Evolutionary conservation across 2,329 filamentous ascomycete genomes (phyloP).

Genomic region (Fusarium guadeloupense): DNA sequence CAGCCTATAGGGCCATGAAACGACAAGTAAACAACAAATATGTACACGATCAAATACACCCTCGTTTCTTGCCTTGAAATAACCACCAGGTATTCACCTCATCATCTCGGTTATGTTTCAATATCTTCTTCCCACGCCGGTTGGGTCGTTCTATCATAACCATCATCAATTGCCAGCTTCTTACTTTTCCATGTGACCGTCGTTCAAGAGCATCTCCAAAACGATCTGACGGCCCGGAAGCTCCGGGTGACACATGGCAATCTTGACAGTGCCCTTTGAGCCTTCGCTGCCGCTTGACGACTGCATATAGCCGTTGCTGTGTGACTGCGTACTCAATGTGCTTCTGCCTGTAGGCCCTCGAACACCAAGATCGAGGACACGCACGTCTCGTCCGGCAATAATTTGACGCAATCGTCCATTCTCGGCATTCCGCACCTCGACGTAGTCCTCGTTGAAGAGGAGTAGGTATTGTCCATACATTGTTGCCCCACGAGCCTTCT

Average conservation of each 20-base stretch:
- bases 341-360: constrained; percentile 66
- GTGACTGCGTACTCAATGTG: constrained; percentile 48
- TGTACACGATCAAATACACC: constrained; percentile 29
- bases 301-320: constrained; percentile 49
- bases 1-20: background rate
- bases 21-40: constrained; percentile 16
- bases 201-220: constrained; percentile 90
- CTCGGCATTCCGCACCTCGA: constrained; percentile 96
- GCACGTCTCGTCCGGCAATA: constrained; percentile 89
- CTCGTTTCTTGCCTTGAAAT: background rate
- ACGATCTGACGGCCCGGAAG: constrained; percentile 85
- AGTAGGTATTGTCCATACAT: constrained; percentile 92
- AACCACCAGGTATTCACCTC: background rate
- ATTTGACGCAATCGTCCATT: constrained; percentile 94
- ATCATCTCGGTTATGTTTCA: constrained; percentile 3
- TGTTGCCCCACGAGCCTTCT: constrained; percentile 81
- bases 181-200: constrained; percentile 71
- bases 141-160: constrained; percentile 9
- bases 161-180: constrained; percentile 2
- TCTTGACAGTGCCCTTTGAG: constrained; percentile 83
- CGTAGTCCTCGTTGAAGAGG: constrained; percentile 94
- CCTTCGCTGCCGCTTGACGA: constrained; percentile 53
- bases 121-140: constrained; percentile 10
- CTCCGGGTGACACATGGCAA: constrained; percentile 94
- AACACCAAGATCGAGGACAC: constrained; percentile 87